phyloP scores from a whole-genome alignment of 192 early-diverging fungal genomes.

The Endogone sp. region DNA sequence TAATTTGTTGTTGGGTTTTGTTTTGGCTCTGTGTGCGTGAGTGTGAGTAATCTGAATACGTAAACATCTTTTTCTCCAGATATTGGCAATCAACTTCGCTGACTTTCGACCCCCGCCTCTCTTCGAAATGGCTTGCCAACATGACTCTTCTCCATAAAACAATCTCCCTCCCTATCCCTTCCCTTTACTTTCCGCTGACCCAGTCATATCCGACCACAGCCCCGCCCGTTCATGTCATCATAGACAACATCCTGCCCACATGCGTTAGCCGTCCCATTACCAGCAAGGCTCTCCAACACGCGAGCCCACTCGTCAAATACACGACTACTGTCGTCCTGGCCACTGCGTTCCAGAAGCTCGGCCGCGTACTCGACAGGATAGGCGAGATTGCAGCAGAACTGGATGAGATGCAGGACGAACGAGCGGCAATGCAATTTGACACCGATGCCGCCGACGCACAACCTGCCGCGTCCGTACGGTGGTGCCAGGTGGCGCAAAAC shows the following conservation, averaged over 20 bases:
- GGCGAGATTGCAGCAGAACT: conserved; percentile 32
- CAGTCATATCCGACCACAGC: conserved; percentile 40
- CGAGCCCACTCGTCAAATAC: conserved; percentile 60
- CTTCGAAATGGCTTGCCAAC: conserved; percentile 70
- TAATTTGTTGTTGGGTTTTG: not conserved
- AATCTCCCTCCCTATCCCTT: conserved; percentile 63
- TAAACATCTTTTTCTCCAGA: conserved; percentile 33
- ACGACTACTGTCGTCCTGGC: conserved; percentile 52
- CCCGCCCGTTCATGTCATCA: conserved; percentile 51
- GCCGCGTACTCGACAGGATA: conserved; percentile 12
- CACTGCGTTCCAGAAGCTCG: conserved; percentile 58
- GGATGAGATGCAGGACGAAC: conserved; percentile 7
- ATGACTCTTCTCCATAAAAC: conserved; percentile 70
- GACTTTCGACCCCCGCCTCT: conserved; percentile 71
- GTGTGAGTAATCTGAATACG: not conserved
- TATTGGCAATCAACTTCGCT: conserved; percentile 58
- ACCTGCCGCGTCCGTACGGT: conserved; percentile 6
- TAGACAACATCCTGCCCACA: conserved; percentile 68
- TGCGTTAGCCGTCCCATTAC: conserved; percentile 44
- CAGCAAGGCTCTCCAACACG: conserved; percentile 61
- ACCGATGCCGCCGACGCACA: not conserved
- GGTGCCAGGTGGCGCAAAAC: conserved; percentile 19
- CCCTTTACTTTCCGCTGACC: conserved; percentile 37
- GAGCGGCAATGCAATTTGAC: not conserved
- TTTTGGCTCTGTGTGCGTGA: not conserved